A percentile compares a stretch with the other conserved stretches of the same genome.
These are phyloP conservation scores for Volutella citrinella DNA, from an alignment of 2,329 filamentous ascomycete species.

Conservation along the genomic window DNA sequence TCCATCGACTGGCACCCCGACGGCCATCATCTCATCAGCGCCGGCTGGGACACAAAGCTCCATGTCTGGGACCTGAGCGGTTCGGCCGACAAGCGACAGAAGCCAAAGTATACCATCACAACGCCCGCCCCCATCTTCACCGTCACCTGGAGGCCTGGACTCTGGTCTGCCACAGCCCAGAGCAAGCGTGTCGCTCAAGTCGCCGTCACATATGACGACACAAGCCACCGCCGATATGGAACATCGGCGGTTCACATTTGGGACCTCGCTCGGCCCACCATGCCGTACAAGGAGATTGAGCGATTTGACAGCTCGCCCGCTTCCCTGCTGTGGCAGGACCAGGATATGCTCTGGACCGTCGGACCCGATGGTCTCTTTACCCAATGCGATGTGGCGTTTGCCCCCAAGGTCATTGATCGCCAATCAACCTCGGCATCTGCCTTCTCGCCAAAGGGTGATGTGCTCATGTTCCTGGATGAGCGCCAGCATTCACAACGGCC, in stretches of 20 bases:
- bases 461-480: slow-evolving; percentile 61
- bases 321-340: slow-evolving; percentile 60
- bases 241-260: slow-evolving; percentile 62
- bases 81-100: slow-evolving; percentile 60
- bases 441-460: slow-evolving; percentile 58
- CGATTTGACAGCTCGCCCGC: slow-evolving; percentile 56
- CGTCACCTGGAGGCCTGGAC: slow-evolving; percentile 61
- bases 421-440: slow-evolving; percentile 59
- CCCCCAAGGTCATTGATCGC: slow-evolving; percentile 60
- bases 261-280: slow-evolving; percentile 64
- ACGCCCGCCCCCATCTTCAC: slow-evolving; percentile 58
- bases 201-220: slow-evolving; percentile 60
- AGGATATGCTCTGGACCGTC: slow-evolving; percentile 65
- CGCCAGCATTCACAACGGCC: slow-evolving; percentile 43
- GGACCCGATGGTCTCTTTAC: slow-evolving; percentile 60
- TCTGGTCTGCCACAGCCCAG: slow-evolving; percentile 63
- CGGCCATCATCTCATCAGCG: slow-evolving; percentile 63
- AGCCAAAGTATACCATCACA: slow-evolving; percentile 59
- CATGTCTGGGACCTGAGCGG: slow-evolving; percentile 64
- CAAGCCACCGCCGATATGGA: slow-evolving; percentile 50
- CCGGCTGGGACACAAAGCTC: slow-evolving; percentile 58
- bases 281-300: slow-evolving; percentile 66
- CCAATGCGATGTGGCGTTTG: slow-evolving; percentile 64
- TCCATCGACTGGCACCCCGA: slow-evolving; percentile 67
- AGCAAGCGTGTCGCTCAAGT: slow-evolving; percentile 59